Percentiles rank a stretch among this genome's conserved stretches.
These are phyloP conservation scores for Auxenochlorella pyrenoidosa DNA, from an alignment of 139 green algal genomes.

Conservation along the genomic window DNA sequence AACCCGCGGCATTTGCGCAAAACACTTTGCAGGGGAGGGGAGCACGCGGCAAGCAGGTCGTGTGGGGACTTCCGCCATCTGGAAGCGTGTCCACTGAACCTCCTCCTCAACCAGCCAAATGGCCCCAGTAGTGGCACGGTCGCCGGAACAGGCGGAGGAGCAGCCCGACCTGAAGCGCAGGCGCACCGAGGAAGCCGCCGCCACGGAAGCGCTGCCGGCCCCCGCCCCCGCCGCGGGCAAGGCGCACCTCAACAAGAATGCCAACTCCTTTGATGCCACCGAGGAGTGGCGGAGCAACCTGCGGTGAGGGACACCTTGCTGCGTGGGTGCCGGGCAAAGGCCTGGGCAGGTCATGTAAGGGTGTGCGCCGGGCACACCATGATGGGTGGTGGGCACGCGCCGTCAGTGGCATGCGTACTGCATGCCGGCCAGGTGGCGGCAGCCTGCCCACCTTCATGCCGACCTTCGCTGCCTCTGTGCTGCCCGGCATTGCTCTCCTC, in stretches of 20 bases:
- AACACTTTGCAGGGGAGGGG: too few relatives aligned
- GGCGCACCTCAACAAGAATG: neutral
- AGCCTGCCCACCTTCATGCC: neutral
- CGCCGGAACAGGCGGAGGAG: neutral
- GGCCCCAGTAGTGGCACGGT: neutral
- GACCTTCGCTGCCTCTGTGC: too few relatives aligned
- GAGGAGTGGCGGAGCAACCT: constrained; percentile 19
- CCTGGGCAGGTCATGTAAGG: neutral
- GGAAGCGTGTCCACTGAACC: neutral
- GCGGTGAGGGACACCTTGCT: neutral
- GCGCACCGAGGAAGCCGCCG: neutral
- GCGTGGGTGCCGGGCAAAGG: too few relatives aligned
- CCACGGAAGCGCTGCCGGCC: neutral
- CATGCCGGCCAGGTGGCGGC: neutral
- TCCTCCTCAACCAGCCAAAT: neutral
- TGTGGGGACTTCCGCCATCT: too few relatives aligned
- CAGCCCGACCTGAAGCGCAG: neutral
- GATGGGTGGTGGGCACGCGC: too few relatives aligned
- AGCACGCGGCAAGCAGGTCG: too few relatives aligned
- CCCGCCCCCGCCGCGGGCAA: neutral
- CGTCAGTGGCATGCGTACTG: too few relatives aligned
- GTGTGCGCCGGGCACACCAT: neutral
- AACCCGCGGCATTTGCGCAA: too few relatives aligned
- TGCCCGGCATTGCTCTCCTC: too few relatives aligned
- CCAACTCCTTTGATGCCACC: constrained; percentile 6